phyloP scores from a whole-genome alignment of 345 rosid genomes.

The Adansonia digitata region DNA sequence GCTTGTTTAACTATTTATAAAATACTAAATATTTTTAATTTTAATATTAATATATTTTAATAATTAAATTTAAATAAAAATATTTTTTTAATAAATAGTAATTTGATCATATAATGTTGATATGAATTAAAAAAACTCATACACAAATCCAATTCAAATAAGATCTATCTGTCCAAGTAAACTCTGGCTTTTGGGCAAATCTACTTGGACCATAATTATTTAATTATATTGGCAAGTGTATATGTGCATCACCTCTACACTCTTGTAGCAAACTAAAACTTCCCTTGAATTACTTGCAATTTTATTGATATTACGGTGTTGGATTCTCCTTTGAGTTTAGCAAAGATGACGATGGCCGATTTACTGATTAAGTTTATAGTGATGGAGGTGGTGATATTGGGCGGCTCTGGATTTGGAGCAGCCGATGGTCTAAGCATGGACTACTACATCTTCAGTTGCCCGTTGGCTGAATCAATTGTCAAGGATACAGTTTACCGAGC shows the following conservation, averaged over 20 bases:
- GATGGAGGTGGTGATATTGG: constrained; percentile 21
- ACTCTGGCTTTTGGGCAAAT: too few relatives aligned
- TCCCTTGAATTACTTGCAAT: neutral
- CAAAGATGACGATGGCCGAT: constrained; percentile 28
- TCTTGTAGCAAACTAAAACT: neutral
- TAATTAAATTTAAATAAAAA: too few relatives aligned
- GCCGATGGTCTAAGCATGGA: constrained; percentile 50
- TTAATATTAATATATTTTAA: too few relatives aligned
- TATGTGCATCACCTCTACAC: neutral
- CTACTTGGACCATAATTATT: too few relatives aligned
- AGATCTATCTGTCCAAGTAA: too few relatives aligned
- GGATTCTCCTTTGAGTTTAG: neutral
- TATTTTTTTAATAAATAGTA: too few relatives aligned
- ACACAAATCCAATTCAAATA: too few relatives aligned
- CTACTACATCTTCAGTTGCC: constrained; percentile 76
- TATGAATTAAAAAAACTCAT: too few relatives aligned
- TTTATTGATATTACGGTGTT: neutral
- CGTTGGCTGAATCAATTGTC: constrained; percentile 60
- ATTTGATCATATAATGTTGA: too few relatives aligned
- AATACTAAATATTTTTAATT: too few relatives aligned
- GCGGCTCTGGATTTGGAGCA: constrained; percentile 29
- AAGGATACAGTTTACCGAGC: constrained; percentile 52
- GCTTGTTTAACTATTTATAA: too few relatives aligned
- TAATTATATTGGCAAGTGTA: neutral
- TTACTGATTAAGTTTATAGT: constrained; percentile 30